Percentiles rank a stretch among this genome's conserved stretches.
These are phyloP conservation scores for Fusarium neocosmosporiellum DNA, from an alignment of 2,329 filamentous ascomycete species.

Conservation along the genomic window DNA sequence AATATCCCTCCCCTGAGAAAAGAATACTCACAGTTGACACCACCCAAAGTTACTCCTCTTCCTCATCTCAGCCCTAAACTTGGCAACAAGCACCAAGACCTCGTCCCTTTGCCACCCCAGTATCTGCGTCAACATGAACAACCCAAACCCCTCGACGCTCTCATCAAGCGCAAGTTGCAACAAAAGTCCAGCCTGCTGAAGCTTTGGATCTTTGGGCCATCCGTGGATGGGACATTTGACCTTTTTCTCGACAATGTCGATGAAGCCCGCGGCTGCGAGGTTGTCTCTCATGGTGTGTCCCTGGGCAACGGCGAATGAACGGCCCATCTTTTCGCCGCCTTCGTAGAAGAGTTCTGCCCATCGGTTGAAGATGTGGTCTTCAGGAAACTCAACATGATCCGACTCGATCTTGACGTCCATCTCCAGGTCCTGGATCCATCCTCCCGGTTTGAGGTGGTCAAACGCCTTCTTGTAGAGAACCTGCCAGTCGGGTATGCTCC, in stretches of 20 bases:
- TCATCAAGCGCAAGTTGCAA: constrained; percentile 43
- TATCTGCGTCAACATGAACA: constrained; percentile 42
- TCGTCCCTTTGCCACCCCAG: constrained; percentile 45
- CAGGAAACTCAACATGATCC: constrained; percentile 21
- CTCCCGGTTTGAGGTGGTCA: constrained; percentile 58
- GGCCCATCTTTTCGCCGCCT: constrained; percentile 43
- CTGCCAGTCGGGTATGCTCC: constrained; percentile 67
- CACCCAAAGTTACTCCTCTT: constrained; percentile 25
- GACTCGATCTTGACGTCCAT: constrained; percentile 36
- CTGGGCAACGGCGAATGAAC: constrained; percentile 38
- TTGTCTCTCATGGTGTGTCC: constrained; percentile 34
- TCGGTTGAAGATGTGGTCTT: constrained; percentile 41
- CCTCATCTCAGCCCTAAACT: constrained; percentile 36
- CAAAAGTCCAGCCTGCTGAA: constrained; percentile 55
- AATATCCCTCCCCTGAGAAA: not conserved
- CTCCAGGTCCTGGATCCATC: constrained; percentile 48
- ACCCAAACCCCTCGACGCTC: constrained; percentile 47
- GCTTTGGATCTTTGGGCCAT: constrained; percentile 56
- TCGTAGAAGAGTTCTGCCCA: constrained; percentile 45
- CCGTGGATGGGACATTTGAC: constrained; percentile 54
- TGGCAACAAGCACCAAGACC: constrained; percentile 34
- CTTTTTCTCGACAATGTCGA: constrained; percentile 46
- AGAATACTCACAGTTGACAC: constrained; percentile 25
- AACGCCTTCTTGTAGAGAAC: constrained; percentile 64
- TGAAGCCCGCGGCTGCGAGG: constrained; percentile 48